A percentile compares a stretch with the other conserved stretches of the same genome.
Evolutionary conservation across 2,329 filamentous ascomycete species (phyloP).

Genomic region (Talaromyces marneffei): DNA sequence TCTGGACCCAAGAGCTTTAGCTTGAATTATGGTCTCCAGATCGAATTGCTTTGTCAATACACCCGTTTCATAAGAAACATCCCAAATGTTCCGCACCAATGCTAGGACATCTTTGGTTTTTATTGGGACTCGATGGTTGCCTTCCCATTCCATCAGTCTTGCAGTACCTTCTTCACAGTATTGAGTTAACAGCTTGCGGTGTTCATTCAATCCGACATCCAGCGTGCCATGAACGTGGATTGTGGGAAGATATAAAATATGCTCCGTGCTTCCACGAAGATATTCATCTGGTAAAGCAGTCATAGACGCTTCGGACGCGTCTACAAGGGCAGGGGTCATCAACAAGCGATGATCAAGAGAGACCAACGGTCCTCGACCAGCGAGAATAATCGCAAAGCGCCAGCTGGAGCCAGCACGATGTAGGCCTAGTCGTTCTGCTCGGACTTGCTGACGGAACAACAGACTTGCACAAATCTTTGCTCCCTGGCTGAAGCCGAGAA

Average conservation of each 20-base stretch:
- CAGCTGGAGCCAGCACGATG: slow-evolving; percentile 38
- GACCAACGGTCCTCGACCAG: slow-evolving; percentile 57
- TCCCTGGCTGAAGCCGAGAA: slow-evolving; percentile 64
- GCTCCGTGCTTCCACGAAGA: slow-evolving; percentile 23
- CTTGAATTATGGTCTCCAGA: background rate
- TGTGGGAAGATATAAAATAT: slow-evolving; percentile 53
- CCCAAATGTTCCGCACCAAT: slow-evolving; percentile 50
- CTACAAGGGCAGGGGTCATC: background rate
- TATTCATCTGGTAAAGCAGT: slow-evolving; percentile 1
- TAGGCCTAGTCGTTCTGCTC: slow-evolving; percentile 18
- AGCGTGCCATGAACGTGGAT: slow-evolving; percentile 62
- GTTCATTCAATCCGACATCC: slow-evolving; percentile 56
- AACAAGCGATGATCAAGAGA: slow-evolving; percentile 22
- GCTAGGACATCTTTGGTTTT: slow-evolving; percentile 59
- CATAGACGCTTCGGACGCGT: background rate
- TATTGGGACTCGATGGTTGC: slow-evolving; percentile 64
- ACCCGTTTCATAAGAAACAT: slow-evolving; percentile 34
- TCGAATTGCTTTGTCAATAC: background rate
- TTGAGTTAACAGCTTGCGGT: slow-evolving; percentile 50
- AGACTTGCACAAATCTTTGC: slow-evolving; percentile 57
- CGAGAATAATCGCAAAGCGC: slow-evolving; percentile 57
- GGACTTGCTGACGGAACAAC: slow-evolving; percentile 56
- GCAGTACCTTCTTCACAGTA: slow-evolving; percentile 55
- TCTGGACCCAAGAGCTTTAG: background rate
- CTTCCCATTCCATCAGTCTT: slow-evolving; percentile 65